Percentiles rank a stretch among this genome's conserved stretches.
Evolutionary conservation across 352 stramenopile species (phyloP).

Genomic region (Phytophthora idaei): DNA sequence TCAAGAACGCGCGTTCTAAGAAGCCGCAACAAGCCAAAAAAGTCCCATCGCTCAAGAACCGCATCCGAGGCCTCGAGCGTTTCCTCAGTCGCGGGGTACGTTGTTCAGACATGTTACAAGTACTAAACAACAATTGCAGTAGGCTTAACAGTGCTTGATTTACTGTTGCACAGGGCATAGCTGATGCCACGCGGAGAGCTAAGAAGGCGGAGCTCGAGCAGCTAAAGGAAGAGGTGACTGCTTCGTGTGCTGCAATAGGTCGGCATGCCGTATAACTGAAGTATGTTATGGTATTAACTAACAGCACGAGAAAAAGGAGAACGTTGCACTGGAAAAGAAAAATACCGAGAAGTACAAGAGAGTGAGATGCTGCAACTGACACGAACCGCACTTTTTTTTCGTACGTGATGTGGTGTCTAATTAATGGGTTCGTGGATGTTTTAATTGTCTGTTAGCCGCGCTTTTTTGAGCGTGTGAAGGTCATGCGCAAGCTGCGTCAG

Average conservation of each 20-base stretch:
- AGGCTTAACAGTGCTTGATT: not conserved
- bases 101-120: slow-evolving; percentile 1
- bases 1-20: slow-evolving; percentile 64
- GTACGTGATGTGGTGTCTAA: not conserved
- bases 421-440: not conserved
- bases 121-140: not conserved
- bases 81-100: slow-evolving; percentile 75
- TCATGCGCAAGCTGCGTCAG: slow-evolving; percentile 83
- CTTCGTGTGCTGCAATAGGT: not conserved
- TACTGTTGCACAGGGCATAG: slow-evolving; percentile 34
- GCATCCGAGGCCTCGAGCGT: slow-evolving; percentile 77
- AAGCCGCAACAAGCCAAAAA: slow-evolving; percentile 68
- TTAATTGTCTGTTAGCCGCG: slow-evolving; percentile 45
- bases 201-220: slow-evolving; percentile 62
- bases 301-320: slow-evolving; percentile 53
- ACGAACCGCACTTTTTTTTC: no score
- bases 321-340: slow-evolving; percentile 66
- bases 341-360: slow-evolving; percentile 85
- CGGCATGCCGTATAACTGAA: no score
- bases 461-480: slow-evolving; percentile 85
- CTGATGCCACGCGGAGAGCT: slow-evolving; percentile 44
- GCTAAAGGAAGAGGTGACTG: slow-evolving; percentile 49
- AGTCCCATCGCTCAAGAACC: slow-evolving; percentile 82
- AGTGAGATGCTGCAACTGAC: slow-evolving; percentile 30
- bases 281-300: not conserved